Conservation (phyloP, 108 stramenopile genomes). For the Fragilaria crotonensis region DNA sequence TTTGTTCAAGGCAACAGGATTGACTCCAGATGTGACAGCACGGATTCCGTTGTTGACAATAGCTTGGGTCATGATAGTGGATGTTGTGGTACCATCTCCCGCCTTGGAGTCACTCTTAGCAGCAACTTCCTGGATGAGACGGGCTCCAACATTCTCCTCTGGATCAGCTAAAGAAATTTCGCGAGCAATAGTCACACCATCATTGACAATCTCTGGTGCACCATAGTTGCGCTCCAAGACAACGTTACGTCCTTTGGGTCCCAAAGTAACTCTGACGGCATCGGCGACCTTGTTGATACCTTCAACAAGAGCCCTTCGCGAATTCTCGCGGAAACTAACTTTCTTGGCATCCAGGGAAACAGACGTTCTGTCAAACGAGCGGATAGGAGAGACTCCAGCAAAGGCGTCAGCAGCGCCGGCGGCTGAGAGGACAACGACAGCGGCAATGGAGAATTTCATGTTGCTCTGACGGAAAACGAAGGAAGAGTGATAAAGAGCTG, state of each 20-base stretch:
- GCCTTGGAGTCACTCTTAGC: conserved; percentile 91
- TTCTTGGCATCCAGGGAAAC: conserved; percentile 55
- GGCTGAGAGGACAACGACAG: conserved; percentile 10
- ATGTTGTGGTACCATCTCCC: conserved; percentile 97
- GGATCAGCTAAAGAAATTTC: conserved; percentile 85
- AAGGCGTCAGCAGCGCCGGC: conserved; percentile 25
- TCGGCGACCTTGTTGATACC: conserved; percentile 94
- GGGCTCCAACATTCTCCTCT: conserved; percentile 88
- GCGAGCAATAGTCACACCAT: conserved; percentile 94
- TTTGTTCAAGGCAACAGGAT: conserved; percentile 87
- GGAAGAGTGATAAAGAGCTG: too few species aligned
- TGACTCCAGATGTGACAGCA: conserved; percentile 85
- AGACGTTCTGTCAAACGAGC: conserved; percentile 2
- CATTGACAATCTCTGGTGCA: conserved; percentile 95
- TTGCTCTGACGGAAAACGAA: conserved; percentile 8
- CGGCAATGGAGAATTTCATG: conserved; percentile 43
- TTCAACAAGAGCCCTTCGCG: conserved; percentile 77
- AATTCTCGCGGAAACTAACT: conserved; percentile 85
- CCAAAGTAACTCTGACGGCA: conserved; percentile 96
- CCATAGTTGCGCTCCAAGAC: conserved; percentile 94
- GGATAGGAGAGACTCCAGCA: conserved; percentile 1
- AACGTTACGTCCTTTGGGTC: conserved; percentile 96
- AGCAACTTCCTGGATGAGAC: conserved; percentile 94
- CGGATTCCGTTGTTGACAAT: conserved; percentile 94
- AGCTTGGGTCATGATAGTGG: conserved; percentile 94